These are phyloP conservation scores for Delonix regia DNA, from an alignment of 306 rosid genomes.

Conservation along the genomic window DNA sequence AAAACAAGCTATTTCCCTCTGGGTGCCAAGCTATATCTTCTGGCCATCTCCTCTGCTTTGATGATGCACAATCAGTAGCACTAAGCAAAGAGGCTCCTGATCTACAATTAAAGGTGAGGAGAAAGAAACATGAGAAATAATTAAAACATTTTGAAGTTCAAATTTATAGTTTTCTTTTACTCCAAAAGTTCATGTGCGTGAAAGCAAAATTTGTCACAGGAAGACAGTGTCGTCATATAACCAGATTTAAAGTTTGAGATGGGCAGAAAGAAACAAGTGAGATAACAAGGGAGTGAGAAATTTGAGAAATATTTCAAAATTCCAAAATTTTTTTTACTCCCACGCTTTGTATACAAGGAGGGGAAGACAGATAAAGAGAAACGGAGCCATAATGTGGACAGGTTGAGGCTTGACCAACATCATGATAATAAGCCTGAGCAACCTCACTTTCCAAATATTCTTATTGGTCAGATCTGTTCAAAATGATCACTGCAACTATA, in stretches of 20 bases:
- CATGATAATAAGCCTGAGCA: neutral
- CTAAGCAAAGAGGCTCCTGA: conserved; percentile 66
- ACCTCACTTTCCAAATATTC: neutral
- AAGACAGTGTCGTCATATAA: conserved; percentile 15
- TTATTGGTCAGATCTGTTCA: neutral
- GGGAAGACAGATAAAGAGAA: neutral
- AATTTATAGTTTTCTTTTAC: neutral
- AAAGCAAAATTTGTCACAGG: neutral
- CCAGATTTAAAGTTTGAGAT: conserved; percentile 32
- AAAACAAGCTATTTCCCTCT: conserved; percentile 58
- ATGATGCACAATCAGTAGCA: conserved; percentile 54
- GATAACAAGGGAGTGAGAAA: conserved; percentile 16
- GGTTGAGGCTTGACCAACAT: neutral
- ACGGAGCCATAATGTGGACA: neutral
- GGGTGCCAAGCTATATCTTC: conserved; percentile 79
- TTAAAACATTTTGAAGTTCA: neutral
- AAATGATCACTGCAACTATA: neutral
- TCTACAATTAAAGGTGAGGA: conserved; percentile 36
- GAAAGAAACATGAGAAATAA: neutral
- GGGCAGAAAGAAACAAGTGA: conserved; percentile 15
- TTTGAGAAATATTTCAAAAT: conserved; percentile 9
- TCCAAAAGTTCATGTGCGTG: neutral
- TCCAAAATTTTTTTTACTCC: conserved; percentile 8
- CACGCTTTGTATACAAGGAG: neutral
- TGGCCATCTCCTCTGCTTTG: conserved; percentile 74